Evolutionary conservation across 2,329 filamentous ascomycete genomes (phyloP).

Genomic region (Pestalotiopsis sp.): DNA sequence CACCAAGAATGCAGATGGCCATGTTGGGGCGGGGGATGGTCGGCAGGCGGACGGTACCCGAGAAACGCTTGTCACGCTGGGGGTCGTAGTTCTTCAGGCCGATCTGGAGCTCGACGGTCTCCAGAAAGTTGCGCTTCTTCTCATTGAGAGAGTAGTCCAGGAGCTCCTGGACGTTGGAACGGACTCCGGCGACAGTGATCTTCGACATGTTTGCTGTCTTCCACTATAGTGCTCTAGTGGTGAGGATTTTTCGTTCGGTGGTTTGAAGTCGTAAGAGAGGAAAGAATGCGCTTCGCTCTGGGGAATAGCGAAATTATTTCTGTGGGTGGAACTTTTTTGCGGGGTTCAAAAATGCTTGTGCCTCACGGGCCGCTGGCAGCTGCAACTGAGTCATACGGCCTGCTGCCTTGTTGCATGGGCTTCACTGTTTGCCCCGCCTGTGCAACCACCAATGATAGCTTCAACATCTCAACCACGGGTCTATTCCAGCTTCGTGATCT

Average conservation of each 20-base stretch:
- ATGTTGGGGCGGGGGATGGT: constrained; percentile 89
- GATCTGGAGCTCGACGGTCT: constrained; percentile 87
- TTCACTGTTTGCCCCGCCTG: neutral
- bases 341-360: neutral
- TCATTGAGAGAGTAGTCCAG: constrained; percentile 93
- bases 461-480: neutral
- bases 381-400: neutral
- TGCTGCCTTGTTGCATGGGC: neutral
- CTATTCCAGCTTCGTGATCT: neutral
- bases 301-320: constrained; percentile 2
- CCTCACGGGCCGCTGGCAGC: neutral
- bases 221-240: constrained; percentile 83
- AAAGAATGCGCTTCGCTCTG: constrained; percentile 3
- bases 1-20: constrained; percentile 71
- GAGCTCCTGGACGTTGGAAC: constrained; percentile 77
- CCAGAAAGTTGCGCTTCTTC: constrained; percentile 98
- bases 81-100: constrained; percentile 89
- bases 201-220: constrained; percentile 90
- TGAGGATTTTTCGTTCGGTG: constrained; percentile 56
- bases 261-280: constrained; percentile 19
- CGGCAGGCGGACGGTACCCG: constrained; percentile 95
- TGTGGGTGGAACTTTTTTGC: constrained; percentile 11
- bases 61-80: constrained; percentile 99
- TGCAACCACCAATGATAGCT: neutral
- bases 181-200: constrained; percentile 65